Base-by-base conservation (phyloP, 2,329 filamentous ascomycete species). In the Fusarium annulatum region DNA sequence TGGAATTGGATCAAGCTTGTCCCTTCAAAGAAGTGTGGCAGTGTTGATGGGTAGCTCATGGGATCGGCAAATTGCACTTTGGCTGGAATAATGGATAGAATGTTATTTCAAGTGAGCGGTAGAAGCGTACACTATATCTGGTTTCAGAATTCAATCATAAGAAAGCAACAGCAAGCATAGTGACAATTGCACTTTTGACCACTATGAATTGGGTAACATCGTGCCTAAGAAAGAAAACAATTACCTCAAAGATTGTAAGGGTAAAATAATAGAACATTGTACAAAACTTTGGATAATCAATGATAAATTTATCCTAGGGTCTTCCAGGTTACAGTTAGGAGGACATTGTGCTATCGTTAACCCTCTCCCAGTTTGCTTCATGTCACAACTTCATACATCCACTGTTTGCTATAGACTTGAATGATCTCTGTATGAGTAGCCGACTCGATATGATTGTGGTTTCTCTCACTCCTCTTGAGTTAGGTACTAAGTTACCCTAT, bases 81-180 rank as follows among this genome's bases (percentile, higher is more conserved):
- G 53, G 41, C 59, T 67, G 53, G 61, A 46, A 64, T 42, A 71
- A 42, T 63, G 61, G 48, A 42, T 73, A 73, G 62, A 68, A 68
- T 61, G 71, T 59, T 42, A 33, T 68, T 48, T 64, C 45, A 63
- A 55, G 41, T 14, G 11, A 45, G 39, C 23, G 52, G 18, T 46
- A 28, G 63, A 48, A 46, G 43, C 34, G 60, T 59, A 60, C 26
- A 36, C 43, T 67, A 53, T 34, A 30, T 34, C 12, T 49, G 21
- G 9, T 55, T 43, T 34, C 26, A n/a, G 21, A 34, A 39, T 48
- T 65, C 15, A 46, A 55, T 30, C 30, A 34, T 21, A 12, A 30
- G 39, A 34, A 39, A 15, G 30, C 9, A n/a, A 21, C 15, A 42
- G 12, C 21, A 18, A 39, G 28, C 16, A 16, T 11, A 8, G 9